Percentiles rank a stretch among this genome's conserved stretches.
Evolutionary conservation across 306 rosid species (phyloP).

Genomic region (Carpinus viminea): DNA sequence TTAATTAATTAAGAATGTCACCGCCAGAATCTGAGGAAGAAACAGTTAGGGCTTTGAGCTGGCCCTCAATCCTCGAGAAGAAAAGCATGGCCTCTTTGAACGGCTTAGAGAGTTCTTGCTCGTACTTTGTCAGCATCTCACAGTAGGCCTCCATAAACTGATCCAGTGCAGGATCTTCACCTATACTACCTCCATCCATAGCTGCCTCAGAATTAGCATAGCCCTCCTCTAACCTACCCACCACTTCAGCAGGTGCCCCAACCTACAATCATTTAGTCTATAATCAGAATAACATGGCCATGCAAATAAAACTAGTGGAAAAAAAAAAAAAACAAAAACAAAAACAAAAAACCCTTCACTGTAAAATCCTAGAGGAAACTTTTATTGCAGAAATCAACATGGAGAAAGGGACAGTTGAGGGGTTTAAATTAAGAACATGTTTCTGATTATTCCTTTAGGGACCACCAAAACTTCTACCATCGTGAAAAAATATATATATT

Average conservation of each 20-base stretch:
- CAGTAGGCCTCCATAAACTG: constrained; percentile 65
- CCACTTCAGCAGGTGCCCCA: constrained; percentile 49
- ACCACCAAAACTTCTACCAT: not conserved
- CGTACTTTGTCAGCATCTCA: constrained; percentile 52
- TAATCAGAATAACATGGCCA: not conserved
- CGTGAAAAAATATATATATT: not conserved
- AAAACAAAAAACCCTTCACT: not conserved
- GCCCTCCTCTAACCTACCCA: constrained; percentile 41
- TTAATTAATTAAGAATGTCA: not conserved
- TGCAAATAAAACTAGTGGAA: not conserved
- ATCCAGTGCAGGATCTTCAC: constrained; percentile 45
- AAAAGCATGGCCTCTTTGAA: constrained; percentile 54
- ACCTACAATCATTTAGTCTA: constrained; percentile 26
- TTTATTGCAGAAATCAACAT: no score
- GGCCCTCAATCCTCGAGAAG: constrained; percentile 39
- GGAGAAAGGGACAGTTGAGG: not conserved
- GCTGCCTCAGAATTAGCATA: constrained; percentile 14
- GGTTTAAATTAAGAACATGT: not conserved
- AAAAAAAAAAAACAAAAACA: not conserved
- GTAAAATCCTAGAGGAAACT: not conserved
- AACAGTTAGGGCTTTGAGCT: constrained; percentile 37
- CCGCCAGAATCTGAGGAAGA: constrained; percentile 35
- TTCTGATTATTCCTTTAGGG: not conserved
- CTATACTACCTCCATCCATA: constrained; percentile 3
- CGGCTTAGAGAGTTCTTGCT: constrained; percentile 50